Conservation (phyloP, 2,329 filamentous ascomycete species). For the Thelonectria blattea region DNA sequence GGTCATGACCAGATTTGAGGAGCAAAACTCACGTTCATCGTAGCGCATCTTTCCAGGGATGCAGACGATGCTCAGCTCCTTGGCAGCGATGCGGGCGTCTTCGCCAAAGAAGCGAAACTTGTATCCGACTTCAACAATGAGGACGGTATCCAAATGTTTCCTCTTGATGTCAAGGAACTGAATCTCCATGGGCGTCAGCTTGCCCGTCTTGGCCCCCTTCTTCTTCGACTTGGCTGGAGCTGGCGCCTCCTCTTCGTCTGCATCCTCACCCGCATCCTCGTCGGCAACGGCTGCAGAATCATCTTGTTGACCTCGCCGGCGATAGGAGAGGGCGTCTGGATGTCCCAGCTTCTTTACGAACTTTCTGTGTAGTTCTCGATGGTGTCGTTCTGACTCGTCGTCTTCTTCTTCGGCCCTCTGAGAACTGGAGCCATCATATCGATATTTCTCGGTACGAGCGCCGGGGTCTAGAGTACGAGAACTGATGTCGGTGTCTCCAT, state of each 20-base stretch:
- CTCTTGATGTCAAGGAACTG: constrained; percentile 94
- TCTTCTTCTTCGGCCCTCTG: constrained; percentile 44
- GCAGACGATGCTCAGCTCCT: constrained; percentile 92
- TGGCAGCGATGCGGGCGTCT: constrained; percentile 86
- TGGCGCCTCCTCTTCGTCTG: constrained; percentile 58
- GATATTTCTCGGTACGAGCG: constrained; percentile 58
- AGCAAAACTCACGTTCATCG: constrained; percentile 72
- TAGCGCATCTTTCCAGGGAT: constrained; percentile 95
- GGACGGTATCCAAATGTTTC: constrained; percentile 84
- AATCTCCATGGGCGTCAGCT: constrained; percentile 92
- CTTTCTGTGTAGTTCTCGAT: constrained; percentile 76
- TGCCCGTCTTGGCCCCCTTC: constrained; percentile 72
- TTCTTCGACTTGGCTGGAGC: constrained; percentile 63
- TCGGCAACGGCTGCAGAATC: constrained; percentile 60
- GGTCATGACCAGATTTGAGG: too few species aligned
- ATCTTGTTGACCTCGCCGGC: constrained; percentile 63
- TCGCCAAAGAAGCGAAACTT: constrained; percentile 98
- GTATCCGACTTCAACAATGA: constrained; percentile 96
- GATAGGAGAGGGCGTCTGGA: constrained; percentile 78
- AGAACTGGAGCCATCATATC: constrained; percentile 55
- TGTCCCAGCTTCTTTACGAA: constrained; percentile 92
- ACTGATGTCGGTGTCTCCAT: constrained; percentile 1
- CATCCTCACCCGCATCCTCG: constrained; percentile 62
- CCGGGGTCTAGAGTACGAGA: constrained; percentile 32
- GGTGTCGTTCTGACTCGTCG: constrained; percentile 60